Evolutionary conservation across 768 basidiomycete genomes (phyloP).

Genomic region (Chalciporus sphaerocephalus): DNA sequence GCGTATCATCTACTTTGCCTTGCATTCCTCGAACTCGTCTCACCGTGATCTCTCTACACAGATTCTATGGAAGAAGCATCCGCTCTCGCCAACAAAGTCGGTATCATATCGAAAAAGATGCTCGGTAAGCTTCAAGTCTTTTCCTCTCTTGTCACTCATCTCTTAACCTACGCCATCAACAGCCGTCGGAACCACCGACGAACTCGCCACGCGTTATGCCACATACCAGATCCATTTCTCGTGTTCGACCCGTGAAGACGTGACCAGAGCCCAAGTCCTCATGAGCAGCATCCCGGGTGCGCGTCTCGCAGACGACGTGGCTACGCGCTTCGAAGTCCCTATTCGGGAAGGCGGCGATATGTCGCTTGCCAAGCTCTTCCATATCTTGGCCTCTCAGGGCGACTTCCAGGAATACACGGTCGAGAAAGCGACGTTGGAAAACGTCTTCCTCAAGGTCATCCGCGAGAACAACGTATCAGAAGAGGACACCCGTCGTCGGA

Average conservation of each 20-base stretch:
- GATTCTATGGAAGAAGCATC: slow-evolving; percentile 86
- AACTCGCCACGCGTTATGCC: slow-evolving; percentile 62
- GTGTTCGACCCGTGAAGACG: slow-evolving; percentile 59
- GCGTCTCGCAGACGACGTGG: slow-evolving; percentile 66
- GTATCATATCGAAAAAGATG: slow-evolving; percentile 67
- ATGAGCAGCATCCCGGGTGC: slow-evolving; percentile 63
- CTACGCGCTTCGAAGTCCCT: slow-evolving; percentile 72
- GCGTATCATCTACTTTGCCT: slow-evolving; percentile 17
- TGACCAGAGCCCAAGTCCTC: slow-evolving; percentile 50
- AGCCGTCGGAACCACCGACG: slow-evolving; percentile 66
- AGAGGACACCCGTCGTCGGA: slow-evolving; percentile 30
- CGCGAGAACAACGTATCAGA: slow-evolving; percentile 56
- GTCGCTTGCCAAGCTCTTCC: slow-evolving; percentile 58
- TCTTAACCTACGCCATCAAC: slow-evolving; percentile 3
- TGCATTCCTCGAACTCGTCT: background rate
- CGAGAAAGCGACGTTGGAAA: slow-evolving; percentile 66
- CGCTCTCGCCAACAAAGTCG: slow-evolving; percentile 70
- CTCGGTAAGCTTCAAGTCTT: slow-evolving; percentile 44
- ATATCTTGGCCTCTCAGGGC: slow-evolving; percentile 45
- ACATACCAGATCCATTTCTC: slow-evolving; percentile 76
- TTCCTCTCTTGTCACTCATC: background rate
- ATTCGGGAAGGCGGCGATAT: slow-evolving; percentile 32
- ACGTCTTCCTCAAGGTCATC: slow-evolving; percentile 69
- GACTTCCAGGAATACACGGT: slow-evolving; percentile 66
- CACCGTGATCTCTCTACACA: slow-evolving; percentile 19